Evolutionary conservation across 768 basidiomycete genomes (phyloP), one percentile per base, ranked within the genome.

Genomic region (Cystofilobasidium capitatum): DNA sequence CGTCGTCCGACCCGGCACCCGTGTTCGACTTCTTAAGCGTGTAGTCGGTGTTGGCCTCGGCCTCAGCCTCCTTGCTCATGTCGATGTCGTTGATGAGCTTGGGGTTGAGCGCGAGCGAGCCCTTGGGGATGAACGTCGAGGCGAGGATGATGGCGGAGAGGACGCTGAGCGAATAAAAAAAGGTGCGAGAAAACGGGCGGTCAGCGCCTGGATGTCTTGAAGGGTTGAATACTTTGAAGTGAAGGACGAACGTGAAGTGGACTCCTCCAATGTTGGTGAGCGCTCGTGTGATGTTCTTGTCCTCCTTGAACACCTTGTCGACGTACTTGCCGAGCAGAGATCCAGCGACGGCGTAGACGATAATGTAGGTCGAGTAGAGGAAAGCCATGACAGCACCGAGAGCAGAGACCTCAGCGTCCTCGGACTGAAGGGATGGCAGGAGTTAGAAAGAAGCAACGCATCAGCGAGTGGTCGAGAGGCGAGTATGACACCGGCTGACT

Each of bases 321-420:
- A 76, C 71, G 70, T 73, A 73, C 17, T 71, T 72, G 45, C 75
- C 75, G 49, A 76, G 72, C 13, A 73, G 65, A 22, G 73, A 70
- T 2, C 69, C 69, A 42, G 75, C 66, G 64, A 76, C 71, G 40
- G 75, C 75, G 65, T 66, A 66, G 31, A 66, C 7, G 65, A 66
- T 60, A 44, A 66, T 66, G 65, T 66, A 66, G 1, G 57, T 40
- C 22, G 58, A 58, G 65, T 57, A 66, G 24, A 66, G 65, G 73
- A 76, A 75, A 17, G 73, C 70, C 72, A 75, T 75, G 65, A 76
- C 75, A 5, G 72, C 70, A 26, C 74, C 74, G 57, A 76, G 72
- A 26, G 75, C 71, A 16, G 70, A 72, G 57, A 76, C 73, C 24
- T 71, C 70, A 4, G 16, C 5, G 31, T 60, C 66, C 47, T 61